phyloP scores from a whole-genome alignment of 495 filamentous ascomycete genomes.

The Daldinia decipiens region DNA sequence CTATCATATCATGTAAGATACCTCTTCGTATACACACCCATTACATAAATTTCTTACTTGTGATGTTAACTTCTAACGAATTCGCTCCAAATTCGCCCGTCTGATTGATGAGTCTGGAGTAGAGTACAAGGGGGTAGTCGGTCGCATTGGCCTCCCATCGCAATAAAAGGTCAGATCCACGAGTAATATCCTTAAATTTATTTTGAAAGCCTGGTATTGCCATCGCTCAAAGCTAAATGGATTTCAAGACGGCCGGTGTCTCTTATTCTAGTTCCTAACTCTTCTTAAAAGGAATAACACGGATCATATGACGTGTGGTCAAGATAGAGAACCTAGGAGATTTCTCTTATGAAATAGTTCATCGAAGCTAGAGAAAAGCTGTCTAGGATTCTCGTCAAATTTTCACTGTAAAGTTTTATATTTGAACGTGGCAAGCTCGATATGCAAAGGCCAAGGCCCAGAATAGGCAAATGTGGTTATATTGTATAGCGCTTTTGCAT shows the following conservation, averaged over 20 bases:
- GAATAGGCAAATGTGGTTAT: slow-evolving; percentile 33
- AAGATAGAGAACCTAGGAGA: neutral
- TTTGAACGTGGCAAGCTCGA: neutral
- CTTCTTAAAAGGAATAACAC: neutral
- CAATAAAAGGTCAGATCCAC: slow-evolving; percentile 41
- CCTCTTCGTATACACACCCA: neutral
- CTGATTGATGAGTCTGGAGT: slow-evolving; percentile 49
- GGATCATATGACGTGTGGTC: neutral
- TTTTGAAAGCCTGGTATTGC: slow-evolving; percentile 43
- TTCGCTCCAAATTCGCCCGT: slow-evolving; percentile 47
- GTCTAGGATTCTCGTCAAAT: neutral
- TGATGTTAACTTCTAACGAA: slow-evolving; percentile 48
- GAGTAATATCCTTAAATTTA: slow-evolving; percentile 44
- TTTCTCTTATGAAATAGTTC: neutral
- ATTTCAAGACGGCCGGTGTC: neutral
- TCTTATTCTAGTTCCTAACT: slow-evolving; percentile 7
- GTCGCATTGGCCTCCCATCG: slow-evolving; percentile 46
- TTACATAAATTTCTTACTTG: slow-evolving; percentile 40
- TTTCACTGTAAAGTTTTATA: neutral
- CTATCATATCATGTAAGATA: slow-evolving; percentile 41
- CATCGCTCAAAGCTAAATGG: neutral
- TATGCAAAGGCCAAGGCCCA: slow-evolving; percentile 12
- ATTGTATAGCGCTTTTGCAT: neutral
- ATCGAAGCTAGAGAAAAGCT: neutral
- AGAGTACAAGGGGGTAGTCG: slow-evolving; percentile 48